phyloP scores from a whole-genome alignment of 306 rosid genomes.

The Casuarina cunninghamiana region DNA sequence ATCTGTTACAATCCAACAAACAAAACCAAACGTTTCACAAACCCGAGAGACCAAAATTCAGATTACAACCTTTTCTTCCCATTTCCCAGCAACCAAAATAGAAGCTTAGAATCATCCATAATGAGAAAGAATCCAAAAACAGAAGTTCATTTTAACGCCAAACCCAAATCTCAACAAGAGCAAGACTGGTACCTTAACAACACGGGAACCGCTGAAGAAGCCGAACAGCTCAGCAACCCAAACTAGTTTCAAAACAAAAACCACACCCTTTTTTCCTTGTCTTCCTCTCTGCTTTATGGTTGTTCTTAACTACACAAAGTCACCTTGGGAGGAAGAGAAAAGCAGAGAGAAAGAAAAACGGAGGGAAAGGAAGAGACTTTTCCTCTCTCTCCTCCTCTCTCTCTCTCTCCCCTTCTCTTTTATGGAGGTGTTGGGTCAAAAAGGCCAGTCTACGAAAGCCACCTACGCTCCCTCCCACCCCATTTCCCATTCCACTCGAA shows the following conservation, averaged over 20 bases:
- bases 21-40: conserved; percentile 16
- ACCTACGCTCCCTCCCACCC: conserved; percentile 5
- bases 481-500: background rate
- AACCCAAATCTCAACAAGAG: conserved; percentile 3
- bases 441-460: background rate
- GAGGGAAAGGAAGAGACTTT: conserved; percentile 34
- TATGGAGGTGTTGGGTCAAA: conserved; percentile 1
- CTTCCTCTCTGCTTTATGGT: background rate
- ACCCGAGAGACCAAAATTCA: background rate
- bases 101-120: background rate
- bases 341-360: background rate
- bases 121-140: conserved; percentile 1
- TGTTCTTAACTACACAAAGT: conserved; percentile 29
- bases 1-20: conserved; percentile 37
- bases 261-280: background rate
- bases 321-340: conserved; percentile 10
- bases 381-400: conserved; percentile 24
- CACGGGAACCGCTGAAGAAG: background rate
- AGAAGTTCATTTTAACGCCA: background rate
- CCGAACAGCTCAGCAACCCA: conserved; percentile 7
- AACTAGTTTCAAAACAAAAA: background rate
- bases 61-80: background rate
- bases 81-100: background rate
- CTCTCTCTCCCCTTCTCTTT: background rate
- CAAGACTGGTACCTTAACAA: background rate